Evolutionary conservation across 139 green algal genomes (phyloP), one percentile per base, ranked within the genome.

Genomic region (Chlamydomonas sphaeroides): DNA sequence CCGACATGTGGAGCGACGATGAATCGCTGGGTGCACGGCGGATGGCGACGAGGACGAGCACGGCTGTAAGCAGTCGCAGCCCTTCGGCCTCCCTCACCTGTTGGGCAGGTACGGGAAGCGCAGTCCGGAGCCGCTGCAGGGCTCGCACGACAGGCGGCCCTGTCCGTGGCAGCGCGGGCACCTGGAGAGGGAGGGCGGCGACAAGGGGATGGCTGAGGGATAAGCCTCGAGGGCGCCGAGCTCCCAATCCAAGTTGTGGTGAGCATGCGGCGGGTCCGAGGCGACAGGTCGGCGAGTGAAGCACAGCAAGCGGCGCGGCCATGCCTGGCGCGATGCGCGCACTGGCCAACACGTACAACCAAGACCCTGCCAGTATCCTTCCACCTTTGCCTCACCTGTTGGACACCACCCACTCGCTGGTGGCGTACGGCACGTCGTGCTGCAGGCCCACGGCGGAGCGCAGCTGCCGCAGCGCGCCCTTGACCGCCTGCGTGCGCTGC

Each of bases 111-210:
- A 61, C 45, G 75, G 75, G 59, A 35, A 72, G 17, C 75, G 75
- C 75, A 65, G 75, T 14, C 75, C 75, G 3, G 42, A 41, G 30
- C 75, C 75, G 3, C 32, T 51, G 41, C 75, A 82, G 14, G 42
- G 61, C 75, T 82, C 75, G 45, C 75, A 82, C 25, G 17, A 28
- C 61, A 82, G 75, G 11, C 41, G 30, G 32, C 75, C 75, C 7
- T 48, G 30, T 25, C 75, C 75, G 42, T 70, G 74, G 59, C 74
- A 80, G 59, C 74, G 74, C 11, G 39, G 59, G 74, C 74, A 80
- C 59, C 72, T 79, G 71, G 30, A n/a, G n/a, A n/a, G n/a, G n/a
- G n/a, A n/a, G n/a, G n/a, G n/a, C n/a, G n/a, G n/a, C n/a, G n/a
- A 62, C 20, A 30, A 17, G 23, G 23, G 20, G 53, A 17, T n/a